Percentiles rank a stretch among this genome's conserved stretches.
These are phyloP conservation scores for Rhizopus stolonifer DNA, from an alignment of 371 early-diverging fungal species.

Conservation along the genomic window DNA sequence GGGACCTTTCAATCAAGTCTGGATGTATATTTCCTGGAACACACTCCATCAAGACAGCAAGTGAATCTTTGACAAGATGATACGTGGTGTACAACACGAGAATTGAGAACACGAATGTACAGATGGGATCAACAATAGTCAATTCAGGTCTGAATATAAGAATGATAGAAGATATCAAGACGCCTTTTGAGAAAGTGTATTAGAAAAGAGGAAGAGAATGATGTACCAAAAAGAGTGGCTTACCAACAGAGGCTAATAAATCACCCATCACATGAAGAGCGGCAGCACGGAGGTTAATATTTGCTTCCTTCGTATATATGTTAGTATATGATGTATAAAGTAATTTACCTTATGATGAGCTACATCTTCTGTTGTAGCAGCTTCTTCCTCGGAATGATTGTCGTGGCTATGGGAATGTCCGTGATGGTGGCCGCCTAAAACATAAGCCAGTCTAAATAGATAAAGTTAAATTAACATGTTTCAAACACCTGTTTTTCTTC, in stretches of 20 bases:
- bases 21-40: slow-evolving; percentile 66
- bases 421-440: slow-evolving; percentile 51
- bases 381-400: slow-evolving; percentile 31
- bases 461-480: background rate
- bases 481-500: background rate
- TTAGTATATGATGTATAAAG: no score
- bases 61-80: slow-evolving; percentile 57
- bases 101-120: slow-evolving; percentile 82
- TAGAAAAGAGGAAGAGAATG: no score
- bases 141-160: slow-evolving; percentile 67
- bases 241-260: slow-evolving; percentile 74
- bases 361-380: no score
- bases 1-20: slow-evolving; percentile 53
- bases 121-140: slow-evolving; percentile 79
- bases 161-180: slow-evolving; percentile 77
- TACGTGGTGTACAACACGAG: slow-evolving; percentile 78
- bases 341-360: slow-evolving; percentile 14
- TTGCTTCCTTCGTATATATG: slow-evolving; percentile 46
- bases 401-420: slow-evolving; percentile 32
- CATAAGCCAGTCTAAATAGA: slow-evolving; percentile 38
- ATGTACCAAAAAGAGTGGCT: no score
- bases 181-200: slow-evolving; percentile 53
- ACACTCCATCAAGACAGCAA: slow-evolving; percentile 77
- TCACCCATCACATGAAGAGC: slow-evolving; percentile 86
- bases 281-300: slow-evolving; percentile 74